Evolutionary conservation across 495 filamentous ascomycete genomes (phyloP).

Genomic region (Zalerion maritima): DNA sequence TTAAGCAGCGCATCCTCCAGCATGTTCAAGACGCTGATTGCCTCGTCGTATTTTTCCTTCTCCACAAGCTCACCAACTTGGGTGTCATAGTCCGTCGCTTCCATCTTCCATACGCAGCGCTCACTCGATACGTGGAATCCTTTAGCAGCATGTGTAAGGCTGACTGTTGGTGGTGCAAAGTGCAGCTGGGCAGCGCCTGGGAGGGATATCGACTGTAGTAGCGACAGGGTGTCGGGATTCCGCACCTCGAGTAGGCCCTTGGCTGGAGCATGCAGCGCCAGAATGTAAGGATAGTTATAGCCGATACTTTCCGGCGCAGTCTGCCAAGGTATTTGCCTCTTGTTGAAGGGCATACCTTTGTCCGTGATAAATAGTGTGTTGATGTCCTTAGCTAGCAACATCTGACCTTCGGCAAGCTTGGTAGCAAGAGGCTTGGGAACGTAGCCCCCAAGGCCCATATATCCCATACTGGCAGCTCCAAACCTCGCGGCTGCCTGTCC

Average conservation of each 20-base stretch:
- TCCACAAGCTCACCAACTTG: conserved; percentile 77
- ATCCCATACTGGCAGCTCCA: conserved; percentile 60
- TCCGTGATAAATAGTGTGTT: conserved; percentile 84
- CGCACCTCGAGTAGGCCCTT: conserved; percentile 83
- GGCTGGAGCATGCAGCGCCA: conserved; percentile 68
- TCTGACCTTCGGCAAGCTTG: conserved; percentile 63
- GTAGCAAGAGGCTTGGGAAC: conserved; percentile 82
- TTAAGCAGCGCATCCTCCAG: conserved; percentile 82
- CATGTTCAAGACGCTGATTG: conserved; percentile 74
- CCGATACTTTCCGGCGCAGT: conserved; percentile 78
- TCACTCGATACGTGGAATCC: conserved; percentile 86
- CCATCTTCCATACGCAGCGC: conserved; percentile 88
- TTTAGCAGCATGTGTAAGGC: conserved; percentile 84
- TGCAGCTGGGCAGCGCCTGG: conserved; percentile 70
- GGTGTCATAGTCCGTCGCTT: conserved; percentile 77
- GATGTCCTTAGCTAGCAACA: conserved; percentile 86
- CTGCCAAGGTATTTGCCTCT: conserved; percentile 82
- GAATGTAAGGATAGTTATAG: conserved; percentile 89
- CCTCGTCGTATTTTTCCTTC: conserved; percentile 71
- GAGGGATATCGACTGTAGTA: conserved; percentile 73
- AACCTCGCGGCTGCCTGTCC: conserved; percentile 51
- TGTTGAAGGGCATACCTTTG: conserved; percentile 66
- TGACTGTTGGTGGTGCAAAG: conserved; percentile 87
- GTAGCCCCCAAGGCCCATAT: conserved; percentile 84
- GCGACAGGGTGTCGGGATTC: conserved; percentile 78